Base-by-base conservation (phyloP, 2,329 filamentous ascomycete species). In the Monosporascus sp. region DNA sequence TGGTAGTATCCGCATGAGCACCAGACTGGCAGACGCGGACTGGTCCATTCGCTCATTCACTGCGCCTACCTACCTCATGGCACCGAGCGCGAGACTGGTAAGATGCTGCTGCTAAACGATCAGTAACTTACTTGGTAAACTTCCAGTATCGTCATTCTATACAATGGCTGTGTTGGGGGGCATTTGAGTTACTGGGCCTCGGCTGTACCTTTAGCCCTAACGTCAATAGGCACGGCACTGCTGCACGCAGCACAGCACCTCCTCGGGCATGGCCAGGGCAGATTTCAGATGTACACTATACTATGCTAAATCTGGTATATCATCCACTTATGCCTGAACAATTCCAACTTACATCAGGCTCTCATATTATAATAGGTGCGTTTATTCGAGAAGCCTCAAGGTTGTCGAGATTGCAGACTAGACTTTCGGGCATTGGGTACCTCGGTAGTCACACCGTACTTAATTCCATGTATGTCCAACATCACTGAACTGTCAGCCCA, bases 101-200 rank as follows among this genome's bases (percentile, higher is more conserved):
- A 31, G 27, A 31, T 31, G 9, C 27, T 31, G 27, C 3, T 14
- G 31, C 40, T 19, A 43, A 20, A 43, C 40, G 19, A 43, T 4
- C 46, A 54, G 48, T 55, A n/a, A n/a, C n/a, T n/a, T n/a, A 53
- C 49, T 48, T 53, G 52, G 61, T 64, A 64, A 52, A 57, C 36
- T 51, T 59, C 55, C 57, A 57, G 62, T 64, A 63, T 53, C 60
- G 55, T 56, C 59, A 61, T 57, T 56, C 58, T 59, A 50, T 51
- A 52, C 56, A 61, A 63, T 63, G 58, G 61, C 58, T 53, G 59
- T 59, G 58, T 59, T 55, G 56, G 57, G 56, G 57, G 59, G 59
- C 54, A n/a, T 59, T 55, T 51, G 54, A 52, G 58, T 52, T 62
- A 63, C 62, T 59, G 56, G 47, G 48, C 44, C 50, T 57, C 52